phyloP scores from a whole-genome alignment of 768 basidiomycete genomes.

The Lyophyllum semitale region DNA sequence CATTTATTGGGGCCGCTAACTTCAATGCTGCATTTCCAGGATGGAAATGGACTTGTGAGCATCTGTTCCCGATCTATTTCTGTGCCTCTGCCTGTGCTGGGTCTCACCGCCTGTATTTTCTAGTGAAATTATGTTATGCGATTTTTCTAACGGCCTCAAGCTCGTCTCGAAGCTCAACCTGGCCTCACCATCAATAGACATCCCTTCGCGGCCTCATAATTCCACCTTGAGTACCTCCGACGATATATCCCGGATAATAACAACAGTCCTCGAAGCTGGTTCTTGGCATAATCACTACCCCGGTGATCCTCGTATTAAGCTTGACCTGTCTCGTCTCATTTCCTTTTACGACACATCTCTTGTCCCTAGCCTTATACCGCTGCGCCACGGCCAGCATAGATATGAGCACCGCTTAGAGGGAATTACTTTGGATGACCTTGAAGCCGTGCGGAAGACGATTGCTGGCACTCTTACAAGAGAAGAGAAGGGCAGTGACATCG shows the following conservation, averaged over 20 bases:
- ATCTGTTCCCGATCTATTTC: neutral
- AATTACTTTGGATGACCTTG: conserved; percentile 24
- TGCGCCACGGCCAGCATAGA: conserved; percentile 19
- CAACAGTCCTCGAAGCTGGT: conserved; percentile 22
- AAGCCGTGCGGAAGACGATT: conserved; percentile 14
- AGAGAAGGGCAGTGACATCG: conserved; percentile 26
- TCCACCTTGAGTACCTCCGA: neutral
- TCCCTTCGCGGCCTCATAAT: neutral
- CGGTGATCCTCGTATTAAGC: conserved; percentile 34
- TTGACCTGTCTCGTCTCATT: conserved; percentile 32
- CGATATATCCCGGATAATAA: neutral
- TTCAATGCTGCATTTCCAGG: conserved; percentile 21
- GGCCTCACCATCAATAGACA: neutral
- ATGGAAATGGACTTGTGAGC: conserved; percentile 55
- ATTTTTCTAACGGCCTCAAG: conserved; percentile 42
- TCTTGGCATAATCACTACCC: conserved; percentile 35
- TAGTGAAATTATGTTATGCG: conserved; percentile 52
- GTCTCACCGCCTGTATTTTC: neutral
- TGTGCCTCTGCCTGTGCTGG: neutral
- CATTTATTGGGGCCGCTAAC: neutral
- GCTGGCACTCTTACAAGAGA: conserved; percentile 11
- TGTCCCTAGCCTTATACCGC: conserved; percentile 25
- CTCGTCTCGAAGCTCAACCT: conserved; percentile 42
- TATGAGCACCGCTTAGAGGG: conserved; percentile 25
- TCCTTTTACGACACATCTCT: conserved; percentile 37